phyloP scores from a whole-genome alignment of 2,329 filamentous ascomycete species.

The Acrocalymma vagum region DNA sequence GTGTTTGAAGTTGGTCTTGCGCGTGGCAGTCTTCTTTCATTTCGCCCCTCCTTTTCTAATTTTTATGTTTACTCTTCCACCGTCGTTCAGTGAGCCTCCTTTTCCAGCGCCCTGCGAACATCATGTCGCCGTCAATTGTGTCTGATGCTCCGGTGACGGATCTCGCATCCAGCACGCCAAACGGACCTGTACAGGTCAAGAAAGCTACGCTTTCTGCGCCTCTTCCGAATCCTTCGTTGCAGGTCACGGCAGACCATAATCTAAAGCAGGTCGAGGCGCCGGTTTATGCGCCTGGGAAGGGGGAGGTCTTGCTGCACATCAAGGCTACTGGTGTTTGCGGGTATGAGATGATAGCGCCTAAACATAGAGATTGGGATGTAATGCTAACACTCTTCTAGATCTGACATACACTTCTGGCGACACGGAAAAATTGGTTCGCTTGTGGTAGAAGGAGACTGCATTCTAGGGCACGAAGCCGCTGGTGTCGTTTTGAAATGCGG shows the following conservation, averaged over 20 bases:
- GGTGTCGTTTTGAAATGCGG: conserved; percentile 68
- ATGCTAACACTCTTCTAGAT: conserved; percentile 49
- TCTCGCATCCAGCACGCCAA: conserved; percentile 15
- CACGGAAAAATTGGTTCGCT: conserved; percentile 69
- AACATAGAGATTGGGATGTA: background rate
- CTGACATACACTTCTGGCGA: conserved; percentile 75
- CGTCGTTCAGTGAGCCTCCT: background rate
- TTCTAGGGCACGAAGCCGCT: conserved; percentile 71
- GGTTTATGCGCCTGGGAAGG: conserved; percentile 60
- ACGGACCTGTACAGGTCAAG: conserved; percentile 8
- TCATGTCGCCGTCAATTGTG: conserved; percentile 27
- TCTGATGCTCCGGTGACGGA: conserved; percentile 5
- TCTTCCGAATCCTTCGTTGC: conserved; percentile 62
- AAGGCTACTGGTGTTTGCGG: conserved; percentile 72
- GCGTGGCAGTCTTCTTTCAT: background rate
- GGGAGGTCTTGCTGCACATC: conserved; percentile 68
- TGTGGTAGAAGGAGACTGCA: conserved; percentile 69
- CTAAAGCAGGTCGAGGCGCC: conserved; percentile 66
- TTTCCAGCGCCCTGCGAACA: no score
- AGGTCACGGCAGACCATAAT: conserved; percentile 68
- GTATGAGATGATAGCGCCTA: conserved; percentile 42
- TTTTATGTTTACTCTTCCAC: background rate
- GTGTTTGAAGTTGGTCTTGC: background rate
- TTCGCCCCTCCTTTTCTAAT: background rate
- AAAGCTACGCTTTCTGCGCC: conserved; percentile 29